These are phyloP conservation scores for Corniculantispora saksenae DNA, from an alignment of 2,329 filamentous ascomycete genomes.

Conservation along the genomic window DNA sequence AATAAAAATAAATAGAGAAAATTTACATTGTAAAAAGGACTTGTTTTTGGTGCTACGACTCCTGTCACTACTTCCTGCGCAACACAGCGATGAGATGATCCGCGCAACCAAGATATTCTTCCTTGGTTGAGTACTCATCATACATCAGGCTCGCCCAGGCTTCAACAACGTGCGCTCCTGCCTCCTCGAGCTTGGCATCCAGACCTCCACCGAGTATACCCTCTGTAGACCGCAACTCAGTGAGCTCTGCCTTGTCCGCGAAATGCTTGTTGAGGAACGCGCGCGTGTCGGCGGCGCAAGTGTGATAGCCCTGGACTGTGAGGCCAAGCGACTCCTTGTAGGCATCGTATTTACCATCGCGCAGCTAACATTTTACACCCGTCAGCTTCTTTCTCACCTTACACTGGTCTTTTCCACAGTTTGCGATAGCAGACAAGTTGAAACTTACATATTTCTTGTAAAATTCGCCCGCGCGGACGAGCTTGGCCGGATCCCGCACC, in stretches of 20 bases:
- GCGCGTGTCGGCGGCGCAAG: conserved; percentile 8
- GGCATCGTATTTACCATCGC: conserved; percentile 14
- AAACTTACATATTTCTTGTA: conserved; percentile 18
- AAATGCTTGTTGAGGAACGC: conserved; percentile 17
- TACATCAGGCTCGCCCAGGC: conserved; percentile 18
- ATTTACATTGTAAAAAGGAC: conserved; percentile 8
- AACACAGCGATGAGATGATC: conserved; percentile 19
- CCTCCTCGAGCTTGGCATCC: conserved; percentile 16
- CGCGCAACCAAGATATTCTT: conserved; percentile 20
- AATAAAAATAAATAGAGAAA: conserved; percentile 17
- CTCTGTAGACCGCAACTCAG: conserved; percentile 20
- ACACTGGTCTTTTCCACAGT: neutral
- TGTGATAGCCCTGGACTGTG: conserved; percentile 15
- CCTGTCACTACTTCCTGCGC: neutral
- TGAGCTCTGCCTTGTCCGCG: conserved; percentile 16
- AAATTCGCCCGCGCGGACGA: conserved; percentile 7
- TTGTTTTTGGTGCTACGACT: neutral
- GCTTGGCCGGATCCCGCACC: conserved; percentile 11
- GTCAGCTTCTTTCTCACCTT: too few relatives aligned
- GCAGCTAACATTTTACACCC: conserved; percentile 5
- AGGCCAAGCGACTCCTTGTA: conserved; percentile 7
- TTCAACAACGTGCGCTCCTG: conserved; percentile 7
- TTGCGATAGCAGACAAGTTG: neutral
- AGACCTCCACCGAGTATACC: conserved; percentile 22
- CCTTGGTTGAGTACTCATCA: conserved; percentile 17